Evolutionary conservation across 2,329 filamentous ascomycete species (phyloP).

Genomic region (Didymella sp.): DNA sequence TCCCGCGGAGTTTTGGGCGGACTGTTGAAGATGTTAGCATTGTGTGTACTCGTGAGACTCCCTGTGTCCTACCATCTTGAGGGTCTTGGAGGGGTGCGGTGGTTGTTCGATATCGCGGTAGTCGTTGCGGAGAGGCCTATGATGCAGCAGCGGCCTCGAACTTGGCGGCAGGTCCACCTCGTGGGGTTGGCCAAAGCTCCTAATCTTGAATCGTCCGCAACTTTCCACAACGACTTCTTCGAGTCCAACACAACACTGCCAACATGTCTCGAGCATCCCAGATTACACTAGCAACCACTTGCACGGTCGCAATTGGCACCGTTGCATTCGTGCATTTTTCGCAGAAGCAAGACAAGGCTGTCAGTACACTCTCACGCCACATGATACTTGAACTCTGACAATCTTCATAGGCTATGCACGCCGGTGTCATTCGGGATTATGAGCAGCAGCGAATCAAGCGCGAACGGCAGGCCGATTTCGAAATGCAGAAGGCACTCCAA

Average conservation of each 20-base stretch:
- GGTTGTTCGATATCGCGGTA: slow-evolving; percentile 29
- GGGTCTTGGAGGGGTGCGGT: slow-evolving; percentile 14
- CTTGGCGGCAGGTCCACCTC: slow-evolving; percentile 30
- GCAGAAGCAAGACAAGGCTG: slow-evolving; percentile 82
- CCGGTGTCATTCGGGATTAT: slow-evolving; percentile 91
- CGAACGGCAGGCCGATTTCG: slow-evolving; percentile 92
- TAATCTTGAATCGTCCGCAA: slow-evolving; percentile 24
- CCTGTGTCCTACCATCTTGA: slow-evolving; percentile 37
- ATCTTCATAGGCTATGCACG: slow-evolving; percentile 81
- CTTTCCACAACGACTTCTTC: slow-evolving; percentile 13
- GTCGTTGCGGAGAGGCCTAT: slow-evolving; percentile 31
- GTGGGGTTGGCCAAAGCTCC: slow-evolving; percentile 43
- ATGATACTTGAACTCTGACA: slow-evolving; percentile 16
- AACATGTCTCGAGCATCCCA: slow-evolving; percentile 90
- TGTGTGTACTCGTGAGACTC: neutral
- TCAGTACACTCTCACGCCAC: slow-evolving; percentile 55
- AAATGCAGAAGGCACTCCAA: slow-evolving; percentile 85
- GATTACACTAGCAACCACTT: slow-evolving; percentile 79
- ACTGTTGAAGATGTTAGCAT: slow-evolving; percentile 62
- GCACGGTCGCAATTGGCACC: slow-evolving; percentile 75
- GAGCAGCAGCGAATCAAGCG: slow-evolving; percentile 90
- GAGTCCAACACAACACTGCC: slow-evolving; percentile 5
- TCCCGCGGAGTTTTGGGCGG: slow-evolving; percentile 96
- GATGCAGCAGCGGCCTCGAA: slow-evolving; percentile 31
- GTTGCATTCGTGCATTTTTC: slow-evolving; percentile 88